phyloP scores from a whole-genome alignment of 768 basidiomycete species.

The Trametopsis cervina region DNA sequence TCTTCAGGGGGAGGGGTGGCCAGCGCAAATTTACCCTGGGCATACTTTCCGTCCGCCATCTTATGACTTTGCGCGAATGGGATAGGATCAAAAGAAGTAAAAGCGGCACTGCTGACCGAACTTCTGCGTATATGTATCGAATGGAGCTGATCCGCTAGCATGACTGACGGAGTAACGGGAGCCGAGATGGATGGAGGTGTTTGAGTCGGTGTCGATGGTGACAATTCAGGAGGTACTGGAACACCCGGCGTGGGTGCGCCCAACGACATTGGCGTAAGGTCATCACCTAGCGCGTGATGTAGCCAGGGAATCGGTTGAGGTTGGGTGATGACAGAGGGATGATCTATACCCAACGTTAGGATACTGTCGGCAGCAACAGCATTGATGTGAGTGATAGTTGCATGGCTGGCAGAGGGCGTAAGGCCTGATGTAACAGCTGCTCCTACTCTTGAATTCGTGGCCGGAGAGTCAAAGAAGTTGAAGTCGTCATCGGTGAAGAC shows the following conservation, averaged over 20 bases:
- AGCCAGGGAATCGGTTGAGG: constrained; percentile 16
- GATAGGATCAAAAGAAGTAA: constrained; percentile 59
- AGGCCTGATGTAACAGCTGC: constrained; percentile 18
- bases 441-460: constrained; percentile 20
- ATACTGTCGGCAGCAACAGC: constrained; percentile 24
- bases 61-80: constrained; percentile 62
- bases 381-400: constrained; percentile 29
- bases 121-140: constrained; percentile 19
- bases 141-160: constrained; percentile 28
- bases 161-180: constrained; percentile 49
- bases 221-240: constrained; percentile 31
- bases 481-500: constrained; percentile 84
- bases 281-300: constrained; percentile 10
- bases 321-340: constrained; percentile 21
- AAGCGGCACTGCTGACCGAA: constrained; percentile 14
- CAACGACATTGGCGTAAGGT: constrained; percentile 15
- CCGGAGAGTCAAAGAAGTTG: constrained; percentile 73
- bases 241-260: constrained; percentile 10
- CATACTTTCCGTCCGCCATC: constrained; percentile 67
- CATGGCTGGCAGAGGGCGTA: constrained; percentile 26
- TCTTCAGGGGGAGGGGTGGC: constrained; percentile 54
- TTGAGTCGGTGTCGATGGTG: constrained; percentile 45
- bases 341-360: constrained; percentile 19
- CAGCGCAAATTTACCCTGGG: constrained; percentile 63
- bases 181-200: constrained; percentile 40